Conservation (phyloP, 2,329 filamentous ascomycete species). For the Trichoderma lentiforme region DNA sequence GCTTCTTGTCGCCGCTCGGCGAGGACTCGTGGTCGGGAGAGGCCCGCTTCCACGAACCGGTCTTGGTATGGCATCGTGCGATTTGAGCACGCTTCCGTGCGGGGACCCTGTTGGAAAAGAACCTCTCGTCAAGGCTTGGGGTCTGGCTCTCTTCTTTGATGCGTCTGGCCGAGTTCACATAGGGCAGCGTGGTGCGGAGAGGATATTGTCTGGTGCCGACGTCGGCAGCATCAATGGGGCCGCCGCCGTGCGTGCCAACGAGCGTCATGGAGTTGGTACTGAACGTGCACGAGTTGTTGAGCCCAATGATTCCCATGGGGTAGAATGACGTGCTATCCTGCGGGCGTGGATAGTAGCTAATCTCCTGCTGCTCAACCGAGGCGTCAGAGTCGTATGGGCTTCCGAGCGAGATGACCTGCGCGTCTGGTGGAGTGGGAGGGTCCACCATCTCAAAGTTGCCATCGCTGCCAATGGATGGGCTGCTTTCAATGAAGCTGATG, state of each 20-base stretch:
- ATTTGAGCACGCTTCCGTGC: not conserved
- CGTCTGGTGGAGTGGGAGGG: constrained; percentile 14
- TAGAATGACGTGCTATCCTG: not conserved
- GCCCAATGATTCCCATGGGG: not conserved
- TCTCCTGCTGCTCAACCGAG: not conserved
- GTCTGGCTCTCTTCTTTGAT: constrained; percentile 1
- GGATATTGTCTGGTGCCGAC: not conserved
- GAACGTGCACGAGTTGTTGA: not conserved
- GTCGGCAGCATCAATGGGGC: not conserved
- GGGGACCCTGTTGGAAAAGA: not conserved
- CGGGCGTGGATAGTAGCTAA: not conserved
- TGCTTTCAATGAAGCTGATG: not conserved
- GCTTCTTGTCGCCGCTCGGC: not conserved
- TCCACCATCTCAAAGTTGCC: not conserved
- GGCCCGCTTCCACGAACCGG: not conserved
- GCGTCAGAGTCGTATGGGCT: constrained; percentile 2
- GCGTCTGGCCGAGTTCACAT: not conserved
- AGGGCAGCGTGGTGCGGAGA: not conserved
- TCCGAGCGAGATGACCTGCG: not conserved
- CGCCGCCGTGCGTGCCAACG: not conserved
- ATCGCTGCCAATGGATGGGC: constrained; percentile 15
- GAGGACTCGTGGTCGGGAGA: not conserved
- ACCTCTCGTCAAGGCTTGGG: not conserved
- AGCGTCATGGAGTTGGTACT: not conserved
- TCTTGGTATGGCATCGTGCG: not conserved